Evolutionary conservation across 495 filamentous ascomycete genomes (phyloP).

Genomic region (Hypomontagnella monticulosa): DNA sequence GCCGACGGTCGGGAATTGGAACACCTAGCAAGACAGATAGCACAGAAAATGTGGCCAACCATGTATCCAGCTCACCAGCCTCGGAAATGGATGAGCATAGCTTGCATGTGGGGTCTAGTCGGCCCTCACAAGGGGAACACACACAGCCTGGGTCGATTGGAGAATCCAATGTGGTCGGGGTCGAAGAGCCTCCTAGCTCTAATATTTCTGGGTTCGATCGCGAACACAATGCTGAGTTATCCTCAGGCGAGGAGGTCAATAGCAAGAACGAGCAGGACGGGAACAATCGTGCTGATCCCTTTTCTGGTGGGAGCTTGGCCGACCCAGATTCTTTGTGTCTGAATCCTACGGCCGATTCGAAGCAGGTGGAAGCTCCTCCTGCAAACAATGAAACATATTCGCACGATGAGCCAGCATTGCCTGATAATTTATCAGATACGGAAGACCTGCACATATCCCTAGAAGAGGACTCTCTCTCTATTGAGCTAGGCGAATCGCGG

Average conservation of each 20-base stretch:
- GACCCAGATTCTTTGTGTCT: constrained; percentile 15
- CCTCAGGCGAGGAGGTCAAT: background rate
- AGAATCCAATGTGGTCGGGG: background rate
- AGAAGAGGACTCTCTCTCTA: background rate
- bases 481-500: background rate
- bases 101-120: background rate
- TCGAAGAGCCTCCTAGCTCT: constrained; percentile 1
- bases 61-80: background rate
- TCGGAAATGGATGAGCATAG: background rate
- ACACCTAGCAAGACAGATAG: background rate
- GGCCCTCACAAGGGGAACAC: background rate
- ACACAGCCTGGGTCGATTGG: background rate
- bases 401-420: background rate
- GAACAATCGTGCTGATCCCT: background rate
- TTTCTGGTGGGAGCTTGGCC: background rate
- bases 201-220: background rate
- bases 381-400: background rate
- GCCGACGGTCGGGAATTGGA: background rate
- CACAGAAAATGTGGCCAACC: background rate
- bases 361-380: background rate
- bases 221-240: background rate
- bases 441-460: background rate
- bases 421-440: background rate
- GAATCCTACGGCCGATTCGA: background rate
- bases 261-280: background rate